These are phyloP conservation scores for Leptographium wingfieldii DNA, from an alignment of 2,329 filamentous ascomycete genomes.

Conservation along the genomic window DNA sequence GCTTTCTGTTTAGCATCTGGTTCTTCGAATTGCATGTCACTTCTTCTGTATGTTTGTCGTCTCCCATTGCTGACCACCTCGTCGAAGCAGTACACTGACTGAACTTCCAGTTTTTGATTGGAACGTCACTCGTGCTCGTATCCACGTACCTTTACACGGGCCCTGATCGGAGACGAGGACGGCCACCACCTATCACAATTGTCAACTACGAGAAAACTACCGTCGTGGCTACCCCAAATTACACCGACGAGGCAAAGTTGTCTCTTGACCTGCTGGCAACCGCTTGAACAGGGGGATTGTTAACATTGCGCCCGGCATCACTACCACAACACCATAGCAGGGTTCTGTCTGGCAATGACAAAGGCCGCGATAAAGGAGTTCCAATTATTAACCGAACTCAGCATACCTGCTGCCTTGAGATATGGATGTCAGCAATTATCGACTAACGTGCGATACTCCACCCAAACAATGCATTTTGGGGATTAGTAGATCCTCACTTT, in stretches of 20 bases:
- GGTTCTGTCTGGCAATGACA: constrained; percentile 23
- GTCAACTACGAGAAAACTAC: constrained; percentile 66
- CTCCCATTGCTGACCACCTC: not conserved
- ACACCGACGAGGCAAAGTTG: constrained; percentile 20
- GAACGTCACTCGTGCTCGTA: constrained; percentile 64
- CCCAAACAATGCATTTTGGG: not conserved
- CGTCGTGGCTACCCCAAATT: constrained; percentile 36
- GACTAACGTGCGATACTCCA: not conserved
- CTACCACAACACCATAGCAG: constrained; percentile 26
- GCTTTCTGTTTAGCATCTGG: constrained; percentile 71
- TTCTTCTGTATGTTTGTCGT: constrained; percentile 44
- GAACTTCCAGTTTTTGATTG: constrained; percentile 59
- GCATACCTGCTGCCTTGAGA: not conserved
- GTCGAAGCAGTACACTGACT: not conserved
- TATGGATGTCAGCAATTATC: not conserved
- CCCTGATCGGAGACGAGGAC: constrained; percentile 44
- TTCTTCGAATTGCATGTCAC: constrained; percentile 75
- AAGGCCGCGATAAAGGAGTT: constrained; percentile 24
- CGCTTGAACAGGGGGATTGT: constrained; percentile 24
- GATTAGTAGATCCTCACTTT: not conserved
- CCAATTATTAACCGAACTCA: not conserved
- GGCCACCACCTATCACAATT: constrained; percentile 54
- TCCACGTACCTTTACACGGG: constrained; percentile 79
- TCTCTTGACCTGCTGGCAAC: constrained; percentile 29
- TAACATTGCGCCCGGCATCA: constrained; percentile 34